Conservation (phyloP, 2,329 filamentous ascomycete genomes). For the Diaporthe citriasiana region DNA sequence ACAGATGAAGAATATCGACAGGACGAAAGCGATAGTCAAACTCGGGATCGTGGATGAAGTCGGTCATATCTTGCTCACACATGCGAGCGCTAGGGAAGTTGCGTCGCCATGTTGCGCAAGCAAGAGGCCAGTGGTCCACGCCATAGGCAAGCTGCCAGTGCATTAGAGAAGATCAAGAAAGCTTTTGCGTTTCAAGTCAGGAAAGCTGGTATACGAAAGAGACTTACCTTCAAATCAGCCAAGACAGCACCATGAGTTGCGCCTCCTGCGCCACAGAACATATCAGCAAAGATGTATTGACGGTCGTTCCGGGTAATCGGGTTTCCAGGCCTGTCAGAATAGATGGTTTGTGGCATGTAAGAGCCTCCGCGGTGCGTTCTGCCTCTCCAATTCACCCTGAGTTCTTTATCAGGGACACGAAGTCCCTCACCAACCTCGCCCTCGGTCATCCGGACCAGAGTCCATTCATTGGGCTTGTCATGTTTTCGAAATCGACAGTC, state of each 20-base stretch:
- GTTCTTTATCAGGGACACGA: conserved; percentile 46
- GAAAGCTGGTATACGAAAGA: no score
- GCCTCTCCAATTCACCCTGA: conserved; percentile 57
- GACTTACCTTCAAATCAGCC: conserved; percentile 63
- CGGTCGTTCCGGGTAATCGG: not conserved
- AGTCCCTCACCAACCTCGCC: conserved; percentile 47
- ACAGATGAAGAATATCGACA: conserved; percentile 80
- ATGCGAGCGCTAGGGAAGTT: conserved; percentile 68
- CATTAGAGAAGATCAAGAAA: no score
- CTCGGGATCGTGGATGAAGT: conserved; percentile 59
- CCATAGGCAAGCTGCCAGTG: conserved; percentile 14
- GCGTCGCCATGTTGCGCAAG: conserved; percentile 67
- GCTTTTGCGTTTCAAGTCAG: no score
- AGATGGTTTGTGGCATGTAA: conserved; percentile 46
- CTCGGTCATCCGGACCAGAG: conserved; percentile 49
- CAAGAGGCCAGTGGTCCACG: conserved; percentile 75
- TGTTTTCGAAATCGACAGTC: conserved; percentile 44
- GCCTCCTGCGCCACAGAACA: conserved; percentile 81
- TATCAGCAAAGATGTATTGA: conserved; percentile 77
- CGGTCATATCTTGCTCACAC: conserved; percentile 60
- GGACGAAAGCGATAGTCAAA: conserved; percentile 47
- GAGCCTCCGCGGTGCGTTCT: conserved; percentile 56
- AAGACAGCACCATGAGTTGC: conserved; percentile 73
- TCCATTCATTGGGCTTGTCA: conserved; percentile 51
- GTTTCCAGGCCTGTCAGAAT: not conserved